phyloP scores from a whole-genome alignment of 2,329 filamentous ascomycete genomes.

The Fusarium liriodendri region DNA sequence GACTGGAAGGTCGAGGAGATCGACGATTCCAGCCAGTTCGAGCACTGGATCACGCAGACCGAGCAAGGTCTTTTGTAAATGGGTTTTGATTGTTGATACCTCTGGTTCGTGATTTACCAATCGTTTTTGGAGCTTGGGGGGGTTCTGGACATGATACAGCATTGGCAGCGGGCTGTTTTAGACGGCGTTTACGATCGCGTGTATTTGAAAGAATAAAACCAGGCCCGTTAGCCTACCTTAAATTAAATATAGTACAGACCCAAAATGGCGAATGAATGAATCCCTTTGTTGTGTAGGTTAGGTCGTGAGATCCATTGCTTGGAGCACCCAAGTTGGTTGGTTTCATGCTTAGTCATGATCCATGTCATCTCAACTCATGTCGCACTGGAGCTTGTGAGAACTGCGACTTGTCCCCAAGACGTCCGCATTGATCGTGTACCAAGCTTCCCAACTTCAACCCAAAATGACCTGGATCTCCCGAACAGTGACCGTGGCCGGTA shows the following conservation, averaged over 20 bases:
- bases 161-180: slow-evolving; percentile 25
- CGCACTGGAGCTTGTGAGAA: slow-evolving; percentile 1
- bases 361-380: slow-evolving; percentile 12
- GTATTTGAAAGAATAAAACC: background rate
- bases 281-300: background rate
- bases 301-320: background rate
- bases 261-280: background rate
- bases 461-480: slow-evolving; percentile 79
- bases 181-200: slow-evolving; percentile 17
- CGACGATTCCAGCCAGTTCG: slow-evolving; percentile 46
- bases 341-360: slow-evolving; percentile 38
- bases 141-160: slow-evolving; percentile 17
- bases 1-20: slow-evolving; percentile 52
- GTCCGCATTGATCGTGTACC: slow-evolving; percentile 9
- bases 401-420: slow-evolving; percentile 38
- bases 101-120: background rate
- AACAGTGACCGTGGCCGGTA: slow-evolving; percentile 77
- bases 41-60: slow-evolving; percentile 47
- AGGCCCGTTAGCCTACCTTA: background rate
- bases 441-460: slow-evolving; percentile 10
- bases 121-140: background rate
- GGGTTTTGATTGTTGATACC: background rate
- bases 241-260: background rate
- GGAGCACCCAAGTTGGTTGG: background rate
- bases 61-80: slow-evolving; percentile 37